These are phyloP conservation scores for Zangia roseola DNA, from an alignment of 768 basidiomycete species.

Conservation along the genomic window DNA sequence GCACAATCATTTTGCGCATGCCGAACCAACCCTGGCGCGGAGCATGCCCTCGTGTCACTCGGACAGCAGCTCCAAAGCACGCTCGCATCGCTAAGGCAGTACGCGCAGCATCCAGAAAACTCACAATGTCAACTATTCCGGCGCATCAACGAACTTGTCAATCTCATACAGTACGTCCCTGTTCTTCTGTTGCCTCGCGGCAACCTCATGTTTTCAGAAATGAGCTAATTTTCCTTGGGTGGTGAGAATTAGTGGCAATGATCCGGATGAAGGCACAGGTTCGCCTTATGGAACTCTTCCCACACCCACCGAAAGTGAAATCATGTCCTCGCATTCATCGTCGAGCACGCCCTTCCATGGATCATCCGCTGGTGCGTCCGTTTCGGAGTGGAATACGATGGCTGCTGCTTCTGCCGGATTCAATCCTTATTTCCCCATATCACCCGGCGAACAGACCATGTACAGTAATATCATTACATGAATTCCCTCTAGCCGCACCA, in stretches of 20 bases:
- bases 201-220: conserved; percentile 28
- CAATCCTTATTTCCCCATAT: conserved; percentile 68
- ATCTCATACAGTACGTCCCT: conserved; percentile 62
- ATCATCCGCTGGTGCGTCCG: conserved; percentile 46
- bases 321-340: conserved; percentile 46
- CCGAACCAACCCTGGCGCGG: conserved; percentile 59
- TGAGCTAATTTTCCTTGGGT: conserved; percentile 30
- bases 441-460: conserved; percentile 51
- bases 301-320: conserved; percentile 64
- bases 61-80: conserved; percentile 63
- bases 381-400: conserved; percentile 63
- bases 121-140: conserved; percentile 55
- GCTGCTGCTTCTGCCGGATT: conserved; percentile 50
- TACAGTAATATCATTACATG: conserved; percentile 59
- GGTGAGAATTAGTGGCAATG: conserved; percentile 47
- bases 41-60: conserved; percentile 57
- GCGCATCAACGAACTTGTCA: conserved; percentile 59
- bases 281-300: conserved; percentile 53
- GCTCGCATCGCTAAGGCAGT: conserved; percentile 56
- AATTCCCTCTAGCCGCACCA: conserved; percentile 13
- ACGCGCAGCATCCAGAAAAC: conserved; percentile 54
- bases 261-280: conserved; percentile 46
- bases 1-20: conserved; percentile 55
- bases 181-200: conserved; percentile 28
- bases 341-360: conserved; percentile 42